Conservation (phyloP, 108 stramenopile species). For the Cyclotella sp. region DNA sequence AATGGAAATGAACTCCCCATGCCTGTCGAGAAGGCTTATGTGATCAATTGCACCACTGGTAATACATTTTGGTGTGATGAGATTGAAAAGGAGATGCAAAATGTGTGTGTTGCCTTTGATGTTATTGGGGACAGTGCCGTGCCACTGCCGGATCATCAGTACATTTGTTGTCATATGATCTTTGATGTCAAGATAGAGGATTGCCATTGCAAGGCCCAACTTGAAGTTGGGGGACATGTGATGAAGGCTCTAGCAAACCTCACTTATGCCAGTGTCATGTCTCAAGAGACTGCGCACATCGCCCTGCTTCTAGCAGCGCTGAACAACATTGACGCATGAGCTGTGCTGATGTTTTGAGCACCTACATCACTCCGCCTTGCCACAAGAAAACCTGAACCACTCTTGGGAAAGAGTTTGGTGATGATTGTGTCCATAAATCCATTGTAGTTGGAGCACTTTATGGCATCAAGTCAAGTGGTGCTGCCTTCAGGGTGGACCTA, state of each 20-base stretch:
- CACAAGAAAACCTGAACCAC: too few relatives aligned
- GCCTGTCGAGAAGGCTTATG: conserved; percentile 34
- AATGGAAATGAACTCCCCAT: conserved; percentile 41
- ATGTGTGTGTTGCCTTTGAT: too few relatives aligned
- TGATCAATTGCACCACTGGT: conserved; percentile 37
- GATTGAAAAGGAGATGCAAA: too few relatives aligned
- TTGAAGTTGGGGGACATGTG: too few relatives aligned
- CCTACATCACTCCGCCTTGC: conserved; percentile 45
- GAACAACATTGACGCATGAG: conserved; percentile 30
- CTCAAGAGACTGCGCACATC: too few relatives aligned
- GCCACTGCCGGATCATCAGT: too few relatives aligned
- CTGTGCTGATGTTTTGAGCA: conserved; percentile 54
- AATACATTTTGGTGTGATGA: conserved; percentile 37
- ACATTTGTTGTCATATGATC: too few relatives aligned
- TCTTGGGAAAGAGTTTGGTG: too few relatives aligned
- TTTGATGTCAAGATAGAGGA: too few relatives aligned
- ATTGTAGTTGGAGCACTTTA: conserved; percentile 30
- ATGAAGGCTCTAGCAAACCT: too few relatives aligned
- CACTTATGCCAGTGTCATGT: too few relatives aligned
- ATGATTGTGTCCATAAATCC: conserved; percentile 6
- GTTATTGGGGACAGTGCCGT: neutral
- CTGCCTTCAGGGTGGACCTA: conserved; percentile 17
- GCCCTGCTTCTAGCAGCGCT: too few relatives aligned
- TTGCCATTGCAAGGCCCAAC: conserved; percentile 49
- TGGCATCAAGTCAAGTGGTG: conserved; percentile 30